Evolutionary conservation across 106 monocot genomes (phyloP).

Genomic region (Allium cepa): DNA sequence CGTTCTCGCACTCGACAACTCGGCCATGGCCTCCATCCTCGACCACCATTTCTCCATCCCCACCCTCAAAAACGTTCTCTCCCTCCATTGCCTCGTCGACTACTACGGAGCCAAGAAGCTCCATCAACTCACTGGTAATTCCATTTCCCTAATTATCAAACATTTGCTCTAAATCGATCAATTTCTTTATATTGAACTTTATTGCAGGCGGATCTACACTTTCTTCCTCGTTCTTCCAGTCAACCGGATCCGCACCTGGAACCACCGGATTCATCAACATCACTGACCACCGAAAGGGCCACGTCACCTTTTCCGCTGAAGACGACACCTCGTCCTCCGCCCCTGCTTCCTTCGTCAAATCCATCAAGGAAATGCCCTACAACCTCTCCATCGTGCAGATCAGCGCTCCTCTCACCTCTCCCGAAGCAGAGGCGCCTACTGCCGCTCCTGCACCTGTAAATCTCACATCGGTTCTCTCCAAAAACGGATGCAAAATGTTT

Average conservation of each 20-base stretch:
- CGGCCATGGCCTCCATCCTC: conserved; percentile 44
- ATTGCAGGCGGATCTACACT: conserved; percentile 21
- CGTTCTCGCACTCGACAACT: conserved; percentile 59
- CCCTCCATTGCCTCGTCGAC: conserved; percentile 51
- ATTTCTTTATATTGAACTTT: too few relatives aligned
- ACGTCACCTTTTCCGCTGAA: conserved; percentile 28
- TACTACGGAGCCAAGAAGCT: conserved; percentile 61
- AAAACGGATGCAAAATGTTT: conserved; percentile 46
- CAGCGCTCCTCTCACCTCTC: conserved; percentile 20
- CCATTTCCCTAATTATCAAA: too few relatives aligned
- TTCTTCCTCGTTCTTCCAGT: conserved; percentile 47
- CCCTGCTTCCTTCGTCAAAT: conserved; percentile 17
- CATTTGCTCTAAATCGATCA: too few relatives aligned
- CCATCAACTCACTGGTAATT: conserved; percentile 35
- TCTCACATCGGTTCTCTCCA: conserved; percentile 34
- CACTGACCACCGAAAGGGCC: conserved; percentile 33
- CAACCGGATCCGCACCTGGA: conserved; percentile 49
- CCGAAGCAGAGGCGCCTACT: conserved; percentile 24
- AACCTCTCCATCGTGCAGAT: conserved; percentile 32
- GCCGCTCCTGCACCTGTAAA: conserved; percentile 30
- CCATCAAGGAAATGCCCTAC: conserved; percentile 21
- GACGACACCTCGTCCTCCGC: conserved; percentile 3
- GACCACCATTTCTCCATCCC: conserved; percentile 28
- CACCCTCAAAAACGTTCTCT: conserved; percentile 44
- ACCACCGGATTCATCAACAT: conserved; percentile 61